Base-by-base conservation (phyloP, 768 basidiomycete genomes). In the Artomyces pyxidatus region DNA sequence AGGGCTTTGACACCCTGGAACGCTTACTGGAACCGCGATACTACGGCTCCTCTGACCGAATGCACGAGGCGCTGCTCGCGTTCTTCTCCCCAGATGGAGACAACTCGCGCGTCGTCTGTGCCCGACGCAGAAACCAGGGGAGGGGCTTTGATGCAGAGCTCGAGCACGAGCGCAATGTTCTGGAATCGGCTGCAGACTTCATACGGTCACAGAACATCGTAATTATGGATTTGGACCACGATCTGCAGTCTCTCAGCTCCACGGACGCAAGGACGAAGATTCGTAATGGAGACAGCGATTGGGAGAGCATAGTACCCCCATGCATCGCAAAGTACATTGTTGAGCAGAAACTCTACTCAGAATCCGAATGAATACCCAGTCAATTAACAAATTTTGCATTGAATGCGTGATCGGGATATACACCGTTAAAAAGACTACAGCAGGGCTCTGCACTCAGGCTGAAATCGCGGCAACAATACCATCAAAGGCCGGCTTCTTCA, bases 1-100 rank as follows among this genome's bases (percentile, higher is more conserved):
- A 90, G 49, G 93, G 94, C 6, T 75, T 79, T 39, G 94, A 96
- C 61, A 97, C 94, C 2, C 74, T 97, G 40, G 77, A 81, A 48
- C 81, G 93, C 6, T 73, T 95, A 49, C 77, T 93, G 45, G 73
- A 81, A 1, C 77, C 83, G 0, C 77, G 76, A 19, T 95, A 90
- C 63, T 96, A 95, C 52, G 61, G 69, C 43, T 68, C 71, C 11
- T 64, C 64, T 46, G 60, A 65, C 7, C 69, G 65, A 7, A 91
- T 93, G 87, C 57, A 66, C 46, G 48, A 51, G 3, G 70, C 79
- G 3, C 68, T 94, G 12, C 67, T 61, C 17, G 64, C 62, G 2
- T 86, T 91, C 67, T 74, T 93, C 47, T 73, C 74, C 1, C 63
- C 72, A 11, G 63, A 66, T 8, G 75, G 73, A 14, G 78, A 85